These are phyloP conservation scores for Fabrea salina DNA, from an alignment of 169 alveolate species.

Conservation along the genomic window DNA sequence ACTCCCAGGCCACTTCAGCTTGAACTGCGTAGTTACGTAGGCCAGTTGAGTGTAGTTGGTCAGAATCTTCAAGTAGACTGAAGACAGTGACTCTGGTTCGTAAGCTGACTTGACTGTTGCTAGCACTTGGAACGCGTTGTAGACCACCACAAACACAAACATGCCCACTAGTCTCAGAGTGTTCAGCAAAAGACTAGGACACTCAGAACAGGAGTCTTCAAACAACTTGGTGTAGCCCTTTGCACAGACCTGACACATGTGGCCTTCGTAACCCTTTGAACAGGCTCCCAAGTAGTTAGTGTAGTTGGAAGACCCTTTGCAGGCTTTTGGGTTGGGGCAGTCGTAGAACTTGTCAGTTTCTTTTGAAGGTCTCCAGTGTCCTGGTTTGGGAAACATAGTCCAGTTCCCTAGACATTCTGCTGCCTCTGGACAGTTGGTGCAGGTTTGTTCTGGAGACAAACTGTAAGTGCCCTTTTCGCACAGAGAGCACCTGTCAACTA, in stretches of 20 bases:
- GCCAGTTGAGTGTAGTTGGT: conserved; percentile 45
- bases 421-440: not conserved
- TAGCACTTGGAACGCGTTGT: too few species aligned
- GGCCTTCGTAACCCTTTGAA: not conserved
- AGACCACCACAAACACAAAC: not conserved
- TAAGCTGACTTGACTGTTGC: conserved; percentile 43
- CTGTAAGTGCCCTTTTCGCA: too few species aligned
- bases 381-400: not conserved
- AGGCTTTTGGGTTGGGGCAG: not conserved
- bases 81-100: not conserved
- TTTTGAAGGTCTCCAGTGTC: not conserved
- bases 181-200: not conserved
- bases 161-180: not conserved
- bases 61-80: conserved; percentile 52
- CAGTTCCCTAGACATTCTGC: not conserved
- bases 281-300: not conserved
- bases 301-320: not conserved
- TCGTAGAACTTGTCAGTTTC: not conserved
- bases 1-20: conserved; percentile 50
- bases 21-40: conserved; percentile 38
- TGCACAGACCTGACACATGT: not conserved
- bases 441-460: not conserved
- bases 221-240: not conserved
- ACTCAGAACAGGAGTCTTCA: conserved; percentile 2
- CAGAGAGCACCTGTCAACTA: too few species aligned